phyloP scores from a whole-genome alignment of 1,139 yeast species.

The Candida smagusa region DNA sequence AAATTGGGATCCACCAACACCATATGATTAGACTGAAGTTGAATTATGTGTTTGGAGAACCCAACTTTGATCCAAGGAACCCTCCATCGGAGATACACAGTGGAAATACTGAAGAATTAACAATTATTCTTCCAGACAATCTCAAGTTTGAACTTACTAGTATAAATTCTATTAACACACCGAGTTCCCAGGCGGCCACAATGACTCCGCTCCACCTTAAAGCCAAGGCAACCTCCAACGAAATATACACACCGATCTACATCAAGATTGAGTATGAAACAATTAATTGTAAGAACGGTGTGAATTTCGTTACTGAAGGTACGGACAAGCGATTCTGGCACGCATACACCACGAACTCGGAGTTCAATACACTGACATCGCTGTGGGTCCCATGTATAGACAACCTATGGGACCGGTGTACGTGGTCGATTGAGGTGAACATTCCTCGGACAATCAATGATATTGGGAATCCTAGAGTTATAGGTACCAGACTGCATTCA shows the following conservation, averaged over 20 bases:
- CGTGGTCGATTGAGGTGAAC: constrained; percentile 87
- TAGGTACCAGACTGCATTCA: constrained; percentile 32
- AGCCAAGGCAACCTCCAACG: constrained; percentile 29
- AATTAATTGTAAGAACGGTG: constrained; percentile 69
- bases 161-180: constrained; percentile 40
- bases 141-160: constrained; percentile 62
- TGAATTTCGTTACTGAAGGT: constrained; percentile 62
- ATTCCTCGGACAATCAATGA: constrained; percentile 80
- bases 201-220: constrained; percentile 39
- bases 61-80: constrained; percentile 32
- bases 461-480: constrained; percentile 50
- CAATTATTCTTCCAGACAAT: constrained; percentile 68
- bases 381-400: constrained; percentile 98
- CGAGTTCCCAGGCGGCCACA: constrained; percentile 39
- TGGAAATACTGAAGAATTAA: constrained; percentile 69
- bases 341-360: constrained; percentile 80
- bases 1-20: constrained; percentile 53
- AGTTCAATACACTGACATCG: constrained; percentile 77
- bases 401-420: constrained; percentile 79
- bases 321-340: constrained; percentile 59
- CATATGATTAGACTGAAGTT: constrained; percentile 64
- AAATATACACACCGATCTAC: constrained; percentile 67
- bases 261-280: constrained; percentile 67
- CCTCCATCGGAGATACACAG: constrained; percentile 14
- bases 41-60: constrained; percentile 58